Evolutionary conservation across 495 filamentous ascomycete genomes (phyloP).

Genomic region (Sordaria brevicollis): DNA sequence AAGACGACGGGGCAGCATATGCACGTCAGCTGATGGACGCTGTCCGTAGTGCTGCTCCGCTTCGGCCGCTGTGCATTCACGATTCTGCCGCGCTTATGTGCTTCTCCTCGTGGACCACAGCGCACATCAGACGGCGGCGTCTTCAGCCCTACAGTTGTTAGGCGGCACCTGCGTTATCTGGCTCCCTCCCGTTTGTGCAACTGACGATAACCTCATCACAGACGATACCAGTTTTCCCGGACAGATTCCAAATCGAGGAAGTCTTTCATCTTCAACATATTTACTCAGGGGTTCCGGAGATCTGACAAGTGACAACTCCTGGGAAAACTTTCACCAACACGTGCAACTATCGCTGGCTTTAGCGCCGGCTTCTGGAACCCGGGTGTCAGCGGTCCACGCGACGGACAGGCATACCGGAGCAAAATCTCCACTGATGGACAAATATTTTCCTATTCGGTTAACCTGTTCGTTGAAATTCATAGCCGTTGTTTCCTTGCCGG

Average conservation of each 20-base stretch:
- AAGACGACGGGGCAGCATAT: neutral
- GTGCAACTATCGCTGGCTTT: neutral
- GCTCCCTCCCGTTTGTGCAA: neutral
- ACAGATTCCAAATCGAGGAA: neutral
- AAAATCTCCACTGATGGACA: neutral
- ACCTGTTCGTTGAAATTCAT: neutral
- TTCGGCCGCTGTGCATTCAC: neutral
- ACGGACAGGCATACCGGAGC: neutral
- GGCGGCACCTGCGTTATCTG: neutral
- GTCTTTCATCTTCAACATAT: neutral
- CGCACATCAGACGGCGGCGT: neutral
- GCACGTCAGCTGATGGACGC: neutral
- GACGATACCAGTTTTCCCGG: neutral
- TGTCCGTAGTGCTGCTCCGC: neutral
- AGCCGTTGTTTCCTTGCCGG: neutral
- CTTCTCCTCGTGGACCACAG: neutral
- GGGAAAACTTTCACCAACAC: neutral
- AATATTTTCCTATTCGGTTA: neutral
- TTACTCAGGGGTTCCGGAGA: neutral
- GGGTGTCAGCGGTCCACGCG: neutral
- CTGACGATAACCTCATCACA: neutral
- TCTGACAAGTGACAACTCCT: neutral
- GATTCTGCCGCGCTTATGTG: neutral
- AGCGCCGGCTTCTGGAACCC: neutral
- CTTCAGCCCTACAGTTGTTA: neutral